phyloP scores from a whole-genome alignment of 306 rosid species.

The Gillenia trifoliata region DNA sequence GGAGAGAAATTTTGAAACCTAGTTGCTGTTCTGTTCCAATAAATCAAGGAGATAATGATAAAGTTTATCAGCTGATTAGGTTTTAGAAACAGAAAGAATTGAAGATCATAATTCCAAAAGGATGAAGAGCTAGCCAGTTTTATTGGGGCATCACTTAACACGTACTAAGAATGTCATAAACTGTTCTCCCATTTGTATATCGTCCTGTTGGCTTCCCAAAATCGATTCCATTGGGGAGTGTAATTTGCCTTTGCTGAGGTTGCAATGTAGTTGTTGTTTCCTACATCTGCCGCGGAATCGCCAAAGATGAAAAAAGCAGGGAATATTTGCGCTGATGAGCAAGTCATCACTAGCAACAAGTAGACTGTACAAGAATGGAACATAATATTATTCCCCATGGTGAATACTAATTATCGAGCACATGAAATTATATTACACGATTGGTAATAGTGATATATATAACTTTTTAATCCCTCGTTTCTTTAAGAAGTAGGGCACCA shows the following conservation, averaged over 20 bases:
- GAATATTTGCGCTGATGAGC: not conserved
- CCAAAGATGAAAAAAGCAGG: not conserved
- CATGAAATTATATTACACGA: too few relatives aligned
- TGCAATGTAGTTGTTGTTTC: not conserved
- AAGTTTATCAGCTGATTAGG: too few relatives aligned
- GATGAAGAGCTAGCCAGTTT: too few relatives aligned
- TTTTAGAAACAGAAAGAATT: too few relatives aligned
- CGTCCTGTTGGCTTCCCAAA: not conserved
- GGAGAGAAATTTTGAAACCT: not conserved
- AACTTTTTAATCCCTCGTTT: too few relatives aligned
- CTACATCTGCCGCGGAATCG: not conserved
- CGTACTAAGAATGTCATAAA: not conserved
- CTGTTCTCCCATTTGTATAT: not conserved
- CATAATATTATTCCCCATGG: not conserved
- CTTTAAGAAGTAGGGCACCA: too few relatives aligned
- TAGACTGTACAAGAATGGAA: not conserved
- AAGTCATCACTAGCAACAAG: not conserved
- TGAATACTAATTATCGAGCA: too few relatives aligned
- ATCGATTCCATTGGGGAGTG: not conserved
- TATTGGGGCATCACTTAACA: not conserved
- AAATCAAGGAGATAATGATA: too few relatives aligned
- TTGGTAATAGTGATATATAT: too few relatives aligned
- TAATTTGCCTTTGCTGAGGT: not conserved
- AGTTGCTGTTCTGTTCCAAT: not conserved
- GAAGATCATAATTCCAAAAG: too few relatives aligned